These are phyloP conservation scores for Petunia secreta DNA, from an alignment of 257 asterid genomes.

Conservation along the genomic window DNA sequence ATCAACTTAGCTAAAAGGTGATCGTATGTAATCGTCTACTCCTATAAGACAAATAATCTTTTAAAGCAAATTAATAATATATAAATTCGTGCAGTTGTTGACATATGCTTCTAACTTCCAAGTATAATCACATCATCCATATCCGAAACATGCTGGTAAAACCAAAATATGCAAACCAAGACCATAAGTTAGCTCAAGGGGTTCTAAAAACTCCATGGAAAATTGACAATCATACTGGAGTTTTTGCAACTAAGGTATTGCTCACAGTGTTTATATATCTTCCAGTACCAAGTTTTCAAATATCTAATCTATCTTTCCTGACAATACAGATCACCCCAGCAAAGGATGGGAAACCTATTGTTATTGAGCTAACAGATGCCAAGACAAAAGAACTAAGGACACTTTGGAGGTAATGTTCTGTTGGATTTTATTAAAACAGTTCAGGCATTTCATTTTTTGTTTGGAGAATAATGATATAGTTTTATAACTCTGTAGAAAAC, in stretches of 20 bases:
- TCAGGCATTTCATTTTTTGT: background rate
- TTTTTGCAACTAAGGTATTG: conserved; percentile 90
- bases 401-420: conserved; percentile 62
- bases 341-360: conserved; percentile 92
- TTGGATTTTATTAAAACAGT: background rate
- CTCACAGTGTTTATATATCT: background rate
- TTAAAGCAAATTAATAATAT: too few species aligned
- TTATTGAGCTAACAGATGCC: conserved; percentile 93
- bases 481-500: too few species aligned
- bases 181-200: conserved; percentile 85
- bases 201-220: conserved; percentile 84
- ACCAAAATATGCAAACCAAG: too few species aligned
- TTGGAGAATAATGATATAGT: background rate
- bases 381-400: conserved; percentile 94
- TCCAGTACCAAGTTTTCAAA: background rate
- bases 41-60: too few species aligned
- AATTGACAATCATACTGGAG: conserved; percentile 84
- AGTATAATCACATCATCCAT: too few species aligned
- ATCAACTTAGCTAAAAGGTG: too few species aligned
- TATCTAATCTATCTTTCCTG: background rate
- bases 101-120: too few species aligned
- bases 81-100: too few species aligned
- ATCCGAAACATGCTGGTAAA: too few species aligned
- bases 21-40: too few species aligned
- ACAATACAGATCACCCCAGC: conserved; percentile 82